Evolutionary conservation across 2,329 filamentous ascomycete species (phyloP), one percentile per base, ranked within the genome.

Genomic region (Clarireedia sp.): DNA sequence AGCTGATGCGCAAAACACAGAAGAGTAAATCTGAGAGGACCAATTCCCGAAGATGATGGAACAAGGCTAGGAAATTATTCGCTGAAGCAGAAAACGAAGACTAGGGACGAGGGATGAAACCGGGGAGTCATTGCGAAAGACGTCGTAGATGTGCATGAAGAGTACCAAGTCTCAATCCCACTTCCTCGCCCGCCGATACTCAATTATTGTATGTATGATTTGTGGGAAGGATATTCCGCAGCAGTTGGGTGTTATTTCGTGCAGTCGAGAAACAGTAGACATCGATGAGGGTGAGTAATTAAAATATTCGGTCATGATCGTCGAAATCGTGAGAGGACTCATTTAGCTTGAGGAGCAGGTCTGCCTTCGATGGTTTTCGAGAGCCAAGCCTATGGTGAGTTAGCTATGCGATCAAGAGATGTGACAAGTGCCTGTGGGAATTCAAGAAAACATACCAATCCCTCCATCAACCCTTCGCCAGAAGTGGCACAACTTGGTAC

Each of bases 401-500:
- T 44, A 55, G 54, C 36, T 14, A 33, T 37, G 47, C 37, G 9
- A 41, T 49, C 17, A 43, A 17, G 10, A 21, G 21, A 23, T 6
- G 14, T 44, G 19, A 7, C n/a, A 44, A 23, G 2, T 8, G 19
- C 9, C 5, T 26, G 16, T n/a, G 16, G 4, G 5, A 23, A 23
- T 26, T 17, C 5, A 48, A 26, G 16, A 56, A 63, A 46, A 38
- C 75, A 70, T 73, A 81, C 86, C 69, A 94, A 75, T 63, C 89
- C 89, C 73, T 92, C 88, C 63, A 90, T 80, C 57, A 94, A 78
- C 66, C 89, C 88, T 69, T 90, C 88, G 57, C 88, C 88, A 17
- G 86, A 87, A 29, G 86, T 91, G 53, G 89, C 89, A 69, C 87
- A 89, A 72, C 86, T 90, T 51, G 89, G 88, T 66, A 89, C 86